A percentile compares a stretch with the other conserved stretches of the same genome.
Evolutionary conservation across 2,329 filamentous ascomycete species (phyloP).

Genomic region (Pestalotiopsis sp.): DNA sequence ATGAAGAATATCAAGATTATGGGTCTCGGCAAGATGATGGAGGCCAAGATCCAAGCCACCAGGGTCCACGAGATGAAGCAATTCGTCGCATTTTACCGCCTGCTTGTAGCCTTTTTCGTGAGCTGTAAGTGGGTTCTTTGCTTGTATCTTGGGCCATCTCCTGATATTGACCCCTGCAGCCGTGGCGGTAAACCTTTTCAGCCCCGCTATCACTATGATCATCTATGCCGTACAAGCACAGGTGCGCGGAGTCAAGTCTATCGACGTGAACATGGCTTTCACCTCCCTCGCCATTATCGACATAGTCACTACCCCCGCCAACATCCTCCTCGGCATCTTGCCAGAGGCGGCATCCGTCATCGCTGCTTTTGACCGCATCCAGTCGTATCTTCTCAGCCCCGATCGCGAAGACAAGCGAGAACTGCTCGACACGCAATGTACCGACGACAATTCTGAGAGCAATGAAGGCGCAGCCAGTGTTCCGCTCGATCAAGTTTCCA

Average conservation of each 20-base stretch:
- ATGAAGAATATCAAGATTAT: constrained; percentile 5
- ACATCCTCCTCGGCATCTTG: not conserved
- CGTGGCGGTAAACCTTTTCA: not conserved
- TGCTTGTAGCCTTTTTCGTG: not conserved
- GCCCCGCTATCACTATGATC: not conserved
- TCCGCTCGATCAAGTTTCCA: not conserved
- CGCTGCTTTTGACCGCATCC: not conserved
- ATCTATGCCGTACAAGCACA: not conserved
- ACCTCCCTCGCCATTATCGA: not conserved
- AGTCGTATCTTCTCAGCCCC: not conserved
- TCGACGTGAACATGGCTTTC: not conserved
- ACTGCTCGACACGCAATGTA: not conserved
- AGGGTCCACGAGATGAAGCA: not conserved
- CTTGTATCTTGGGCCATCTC: not conserved
- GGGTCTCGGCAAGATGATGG: not conserved
- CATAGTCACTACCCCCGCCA: not conserved
- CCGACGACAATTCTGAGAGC: not conserved
- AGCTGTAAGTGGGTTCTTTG: not conserved
- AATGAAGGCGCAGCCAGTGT: not conserved
- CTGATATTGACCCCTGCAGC: not conserved
- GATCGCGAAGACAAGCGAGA: not conserved
- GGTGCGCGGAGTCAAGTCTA: not conserved
- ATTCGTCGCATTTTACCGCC: not conserved
- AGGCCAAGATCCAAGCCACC: not conserved
- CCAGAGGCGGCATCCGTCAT: not conserved